Base-by-base conservation (phyloP, 1,284 basidiomycete species). In the Apiotrichum siamense region DNA sequence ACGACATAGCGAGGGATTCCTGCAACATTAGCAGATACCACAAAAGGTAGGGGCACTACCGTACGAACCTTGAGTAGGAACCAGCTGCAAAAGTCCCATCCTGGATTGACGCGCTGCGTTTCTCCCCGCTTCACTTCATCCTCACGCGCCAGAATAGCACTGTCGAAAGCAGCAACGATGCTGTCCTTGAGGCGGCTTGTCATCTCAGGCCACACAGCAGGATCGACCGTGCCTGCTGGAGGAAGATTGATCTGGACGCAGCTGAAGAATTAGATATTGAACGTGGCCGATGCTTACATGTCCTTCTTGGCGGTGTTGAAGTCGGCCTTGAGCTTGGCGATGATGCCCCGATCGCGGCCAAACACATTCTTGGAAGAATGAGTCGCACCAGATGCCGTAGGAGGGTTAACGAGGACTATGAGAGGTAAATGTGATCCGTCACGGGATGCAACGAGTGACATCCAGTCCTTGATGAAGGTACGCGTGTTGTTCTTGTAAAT, bases 21-120 rank as follows among this genome's bases (percentile, higher is more conserved):
- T 97, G 67, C 12, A 21, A 15, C 12, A 15, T 4, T 26, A 15
- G n/a, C n/a, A 41, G 54, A 41, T 40, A 58, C 44, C 15, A 12
- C 25, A 2, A 38, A n/a, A 3, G 11, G 11, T 5, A 2, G 17
- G 7, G 12, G n/a, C 13, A 24, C n/a, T n/a, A n/a, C n/a, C n/a
- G n/a, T n/a, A 53, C 71, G 27, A 27, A 89, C 92, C 82, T 97
- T 97, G 25, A 93, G 77, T 32, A 92, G 83, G 72, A 97, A 96
- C 78, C 93, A 97, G 1, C 87, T 91, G 69, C 90, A 92, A 66
- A 94, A 97, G 69, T 96, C 93, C 93, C 93, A 97, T 3, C 91
- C 92, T 1, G 88, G 87, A 80, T 90, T 87, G 57, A 84, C 80
- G 51, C 87, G 79, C 68, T 94, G 88, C 42, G 82, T 79, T 67